phyloP scores from a whole-genome alignment of 805 yeast genomes.

The Wickerhamomyces sydowiorum region DNA sequence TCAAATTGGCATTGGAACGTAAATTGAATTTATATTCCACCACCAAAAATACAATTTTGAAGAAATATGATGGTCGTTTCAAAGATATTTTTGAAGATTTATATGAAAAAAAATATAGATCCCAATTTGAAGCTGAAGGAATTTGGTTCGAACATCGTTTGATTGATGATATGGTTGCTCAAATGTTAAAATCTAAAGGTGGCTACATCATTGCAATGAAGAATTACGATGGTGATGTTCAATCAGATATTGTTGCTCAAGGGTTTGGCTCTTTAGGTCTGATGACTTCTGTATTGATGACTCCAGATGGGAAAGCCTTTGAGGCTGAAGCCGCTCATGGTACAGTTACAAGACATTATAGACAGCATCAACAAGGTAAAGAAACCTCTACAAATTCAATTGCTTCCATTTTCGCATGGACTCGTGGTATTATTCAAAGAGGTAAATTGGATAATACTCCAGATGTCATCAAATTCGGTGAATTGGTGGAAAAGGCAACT shows the following conservation, averaged over 20 bases:
- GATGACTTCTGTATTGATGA: constrained; percentile 93
- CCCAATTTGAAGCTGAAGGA: constrained; percentile 68
- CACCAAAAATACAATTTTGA: constrained; percentile 92
- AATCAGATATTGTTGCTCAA: constrained; percentile 95
- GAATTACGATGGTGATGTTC: constrained; percentile 97
- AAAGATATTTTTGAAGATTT: constrained; percentile 87
- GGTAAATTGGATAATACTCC: constrained; percentile 86
- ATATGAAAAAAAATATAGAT: constrained; percentile 64
- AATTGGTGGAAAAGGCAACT: constrained; percentile 75
- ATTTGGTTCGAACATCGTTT: constrained; percentile 96
- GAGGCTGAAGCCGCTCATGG: constrained; percentile 99
- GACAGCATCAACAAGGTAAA: constrained; percentile 94
- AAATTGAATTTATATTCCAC: constrained; percentile 78
- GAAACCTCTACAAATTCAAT: constrained; percentile 97
- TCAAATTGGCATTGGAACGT: constrained; percentile 78
- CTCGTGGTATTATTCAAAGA: constrained; percentile 89
- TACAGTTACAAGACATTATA: constrained; percentile 94
- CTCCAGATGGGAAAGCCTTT: constrained; percentile 96
- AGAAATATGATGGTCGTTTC: constrained; percentile 91
- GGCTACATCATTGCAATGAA: constrained; percentile 95
- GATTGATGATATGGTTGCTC: constrained; percentile 98
- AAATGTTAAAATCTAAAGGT: constrained; percentile 93
- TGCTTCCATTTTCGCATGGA: constrained; percentile 97
- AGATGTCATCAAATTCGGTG: constrained; percentile 76
- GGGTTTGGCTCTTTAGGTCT: constrained; percentile 96